Conservation (phyloP, 208 protist species). For the Trypanosoma theileri region DNA sequence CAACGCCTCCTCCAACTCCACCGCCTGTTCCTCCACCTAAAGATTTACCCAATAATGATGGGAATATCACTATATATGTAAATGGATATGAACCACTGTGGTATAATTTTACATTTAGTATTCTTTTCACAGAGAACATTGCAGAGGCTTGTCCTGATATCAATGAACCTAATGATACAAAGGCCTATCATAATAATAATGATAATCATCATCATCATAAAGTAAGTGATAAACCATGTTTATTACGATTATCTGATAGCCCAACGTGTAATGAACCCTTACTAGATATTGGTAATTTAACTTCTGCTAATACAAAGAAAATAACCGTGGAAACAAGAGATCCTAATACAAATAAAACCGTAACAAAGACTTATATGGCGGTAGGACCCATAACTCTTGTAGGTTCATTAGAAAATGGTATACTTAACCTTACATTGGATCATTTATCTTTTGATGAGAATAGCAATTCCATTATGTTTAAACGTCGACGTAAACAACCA, state of each 20-base stretch:
- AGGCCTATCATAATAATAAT: not conserved
- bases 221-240: conserved; percentile 8
- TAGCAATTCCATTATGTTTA: not conserved
- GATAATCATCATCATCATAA: not conserved
- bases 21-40: not conserved
- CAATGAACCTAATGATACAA: not conserved
- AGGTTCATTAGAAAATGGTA: conserved; percentile 23
- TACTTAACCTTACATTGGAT: conserved; percentile 15
- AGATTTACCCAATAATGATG: conserved; percentile 33
- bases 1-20: not conserved
- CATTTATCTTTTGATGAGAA: not conserved
- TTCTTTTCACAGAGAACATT: conserved; percentile 32
- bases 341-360: conserved; percentile 1
- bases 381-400: conserved; percentile 28
- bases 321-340: conserved; percentile 6
- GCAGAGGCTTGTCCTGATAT: conserved; percentile 20
- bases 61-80: conserved; percentile 30
- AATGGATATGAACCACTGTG: conserved; percentile 48
- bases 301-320: conserved; percentile 15
- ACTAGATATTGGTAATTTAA: conserved; percentile 28
- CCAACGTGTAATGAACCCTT: conserved; percentile 27
- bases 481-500: not conserved
- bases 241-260: conserved; percentile 24
- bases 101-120: conserved; percentile 52
- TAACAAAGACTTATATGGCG: conserved; percentile 8